Percentiles rank a stretch among this genome's conserved stretches.
These are phyloP conservation scores for Suillus cothurnatus DNA, from an alignment of 768 basidiomycete genomes.

Conservation along the genomic window DNA sequence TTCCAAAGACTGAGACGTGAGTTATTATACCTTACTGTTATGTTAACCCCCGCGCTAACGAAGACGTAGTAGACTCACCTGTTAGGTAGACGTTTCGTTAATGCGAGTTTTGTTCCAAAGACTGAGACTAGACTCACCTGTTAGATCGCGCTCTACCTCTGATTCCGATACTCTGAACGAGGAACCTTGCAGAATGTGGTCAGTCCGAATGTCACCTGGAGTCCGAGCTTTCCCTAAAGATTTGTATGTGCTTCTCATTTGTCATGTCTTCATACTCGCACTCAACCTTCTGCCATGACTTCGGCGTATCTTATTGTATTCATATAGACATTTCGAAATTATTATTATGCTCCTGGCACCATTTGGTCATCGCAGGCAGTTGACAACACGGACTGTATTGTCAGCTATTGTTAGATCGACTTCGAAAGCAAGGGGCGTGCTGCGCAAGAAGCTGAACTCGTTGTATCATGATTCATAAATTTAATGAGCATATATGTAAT, in stretches of 20 bases:
- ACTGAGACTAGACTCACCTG: too few relatives aligned
- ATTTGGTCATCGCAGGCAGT: neutral
- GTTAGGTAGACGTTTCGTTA: too few relatives aligned
- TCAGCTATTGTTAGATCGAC: neutral
- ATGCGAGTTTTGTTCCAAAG: too few relatives aligned
- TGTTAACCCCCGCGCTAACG: too few relatives aligned
- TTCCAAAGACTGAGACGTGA: too few relatives aligned
- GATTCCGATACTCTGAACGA: too few relatives aligned
- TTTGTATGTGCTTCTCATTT: neutral
- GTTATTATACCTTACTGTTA: too few relatives aligned
- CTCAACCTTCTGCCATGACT: neutral
- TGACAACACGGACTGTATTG: neutral
- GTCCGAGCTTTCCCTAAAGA: neutral
- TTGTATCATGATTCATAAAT: neutral
- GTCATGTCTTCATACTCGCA: neutral
- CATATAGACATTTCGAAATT: neutral
- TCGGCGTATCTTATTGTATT: neutral
- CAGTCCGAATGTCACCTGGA: neutral
- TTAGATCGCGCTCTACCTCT: too few relatives aligned
- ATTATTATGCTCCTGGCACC: neutral
- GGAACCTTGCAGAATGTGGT: neutral
- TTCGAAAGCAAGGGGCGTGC: neutral
- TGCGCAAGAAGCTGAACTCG: neutral
- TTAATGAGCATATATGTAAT: neutral
- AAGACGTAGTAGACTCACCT: too few relatives aligned